Percentiles rank a stretch among this genome's conserved stretches.
These are phyloP conservation scores for Stentor coeruleus DNA, from an alignment of 73 alveolate genomes.

Conservation along the genomic window DNA sequence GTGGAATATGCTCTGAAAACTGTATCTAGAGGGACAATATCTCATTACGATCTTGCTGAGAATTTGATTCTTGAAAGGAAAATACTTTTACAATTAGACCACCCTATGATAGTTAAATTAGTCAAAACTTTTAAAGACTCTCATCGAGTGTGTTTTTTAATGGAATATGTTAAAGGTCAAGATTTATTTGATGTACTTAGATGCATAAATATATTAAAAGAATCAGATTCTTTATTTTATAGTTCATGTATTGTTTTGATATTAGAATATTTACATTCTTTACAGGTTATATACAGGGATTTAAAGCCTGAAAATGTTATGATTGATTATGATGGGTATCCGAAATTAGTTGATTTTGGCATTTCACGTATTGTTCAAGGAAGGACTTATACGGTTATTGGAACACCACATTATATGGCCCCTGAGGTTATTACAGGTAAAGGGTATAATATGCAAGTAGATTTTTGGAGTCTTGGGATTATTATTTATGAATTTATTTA, in stretches of 20 bases:
- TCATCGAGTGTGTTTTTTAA: constrained; percentile 54
- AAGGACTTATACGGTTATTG: constrained; percentile 29
- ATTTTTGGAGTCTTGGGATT: constrained; percentile 38
- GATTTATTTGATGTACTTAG: constrained; percentile 57
- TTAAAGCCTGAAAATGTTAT: constrained; percentile 44
- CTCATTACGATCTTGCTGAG: constrained; percentile 30
- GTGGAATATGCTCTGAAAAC: constrained; percentile 48
- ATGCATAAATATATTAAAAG: constrained; percentile 38
- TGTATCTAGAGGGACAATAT: constrained; percentile 34
- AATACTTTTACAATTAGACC: constrained; percentile 58
- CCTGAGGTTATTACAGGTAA: constrained; percentile 38
- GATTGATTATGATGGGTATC: constrained; percentile 39
- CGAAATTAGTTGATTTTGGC: constrained; percentile 40
- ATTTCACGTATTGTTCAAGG: constrained; percentile 19
- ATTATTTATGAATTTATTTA: constrained; percentile 28
- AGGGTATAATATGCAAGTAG: constrained; percentile 38
- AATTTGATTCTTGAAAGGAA: constrained; percentile 41
- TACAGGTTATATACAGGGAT: constrained; percentile 23
- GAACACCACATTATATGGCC: constrained; percentile 43
- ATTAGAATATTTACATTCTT: constrained; percentile 18
- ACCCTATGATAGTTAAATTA: constrained; percentile 75
- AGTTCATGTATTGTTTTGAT: constrained; percentile 24
- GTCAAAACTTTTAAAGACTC: constrained; percentile 62
- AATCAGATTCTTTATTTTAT: not conserved
- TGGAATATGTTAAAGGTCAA: constrained; percentile 67